Conservation (phyloP, 306 rosid species). For the Benincasa hispida region DNA sequence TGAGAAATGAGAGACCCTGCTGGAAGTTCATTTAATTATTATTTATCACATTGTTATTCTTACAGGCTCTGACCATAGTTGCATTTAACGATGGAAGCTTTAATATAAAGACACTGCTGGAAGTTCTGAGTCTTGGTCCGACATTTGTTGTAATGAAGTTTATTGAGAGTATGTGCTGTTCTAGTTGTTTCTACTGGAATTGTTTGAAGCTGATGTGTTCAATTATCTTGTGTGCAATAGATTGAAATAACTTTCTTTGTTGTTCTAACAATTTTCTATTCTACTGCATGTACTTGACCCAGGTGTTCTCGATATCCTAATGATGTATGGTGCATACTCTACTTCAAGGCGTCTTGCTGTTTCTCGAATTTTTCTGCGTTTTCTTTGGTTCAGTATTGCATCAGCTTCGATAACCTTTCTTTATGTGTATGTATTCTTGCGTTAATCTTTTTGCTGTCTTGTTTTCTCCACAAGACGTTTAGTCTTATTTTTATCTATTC, state of each 20-base stretch:
- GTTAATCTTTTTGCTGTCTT: conserved; percentile 5
- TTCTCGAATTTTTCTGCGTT: conserved; percentile 76
- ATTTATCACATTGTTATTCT: background rate
- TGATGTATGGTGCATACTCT: conserved; percentile 97
- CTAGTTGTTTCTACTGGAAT: background rate
- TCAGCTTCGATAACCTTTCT: conserved; percentile 63
- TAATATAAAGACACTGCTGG: conserved; percentile 60
- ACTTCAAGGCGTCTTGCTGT: conserved; percentile 62
- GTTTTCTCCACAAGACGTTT: background rate
- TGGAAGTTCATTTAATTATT: too few species aligned
- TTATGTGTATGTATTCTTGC: conserved; percentile 49
- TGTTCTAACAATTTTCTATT: background rate
- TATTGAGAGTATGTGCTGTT: conserved; percentile 58
- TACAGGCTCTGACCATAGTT: conserved; percentile 67
- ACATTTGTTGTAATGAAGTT: conserved; percentile 83
- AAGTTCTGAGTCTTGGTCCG: conserved; percentile 88
- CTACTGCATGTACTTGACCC: background rate
- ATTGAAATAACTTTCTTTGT: background rate
- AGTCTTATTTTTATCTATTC: conserved; percentile 14
- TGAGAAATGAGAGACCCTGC: too few species aligned
- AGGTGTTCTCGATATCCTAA: conserved; percentile 84
- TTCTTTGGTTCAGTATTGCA: conserved; percentile 65
- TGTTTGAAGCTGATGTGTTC: background rate
- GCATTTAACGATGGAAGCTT: conserved; percentile 62
- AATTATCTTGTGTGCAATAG: background rate